Base-by-base conservation (phyloP, 2,329 filamentous ascomycete species). In the Fonsecaea monophora region DNA sequence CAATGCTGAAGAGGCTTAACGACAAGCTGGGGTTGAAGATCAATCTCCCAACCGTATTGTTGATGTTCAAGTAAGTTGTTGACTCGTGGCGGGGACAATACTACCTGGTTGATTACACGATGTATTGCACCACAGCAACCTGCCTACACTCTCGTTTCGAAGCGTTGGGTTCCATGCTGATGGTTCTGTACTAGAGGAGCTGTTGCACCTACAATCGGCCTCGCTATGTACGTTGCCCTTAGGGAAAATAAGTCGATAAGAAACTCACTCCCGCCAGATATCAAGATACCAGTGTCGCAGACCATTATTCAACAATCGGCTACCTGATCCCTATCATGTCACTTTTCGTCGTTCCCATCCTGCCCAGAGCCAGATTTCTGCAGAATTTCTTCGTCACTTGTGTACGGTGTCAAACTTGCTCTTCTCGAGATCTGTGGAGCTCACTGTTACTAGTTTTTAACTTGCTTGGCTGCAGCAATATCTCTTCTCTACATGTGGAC, bases 311-410 rank as follows among this genome's bases (percentile, higher is more conserved):
- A 13, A 78, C 78, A 5, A 72, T 79, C 6, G 85, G 86, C 12
- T 87, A 92, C 74, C 81, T 92, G 0, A 80, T 91, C 3, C 85
- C 87, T 53, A 87, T 93, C 69, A 83, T 91, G 68, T 85, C 85
- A 1, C 85, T 92, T 37, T 76, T 93, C 3, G 84, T 86, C 0
- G 81, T 92, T 62, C 81, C 85, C n/a, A 86, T 92, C 64, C 83
- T 91, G 79, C 90, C 90, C 0, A 82, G 90, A 50, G 89, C 89
- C 13, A 92, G 91, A 72, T 92, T 89, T 73, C 76, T 92, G 2
- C 90, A 92, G 76, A 91, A 85, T 35, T 81, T 92, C 77, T 73
- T 89, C 1, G 80, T 92, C 67, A 90, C 90, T 70, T 59, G 89
- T 7, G 59, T 87, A 9, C 32, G 61, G 50, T 48, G 2, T 25